Base-by-base conservation (phyloP, 2,329 filamentous ascomycete species). In the Claviceps sp. region DNA sequence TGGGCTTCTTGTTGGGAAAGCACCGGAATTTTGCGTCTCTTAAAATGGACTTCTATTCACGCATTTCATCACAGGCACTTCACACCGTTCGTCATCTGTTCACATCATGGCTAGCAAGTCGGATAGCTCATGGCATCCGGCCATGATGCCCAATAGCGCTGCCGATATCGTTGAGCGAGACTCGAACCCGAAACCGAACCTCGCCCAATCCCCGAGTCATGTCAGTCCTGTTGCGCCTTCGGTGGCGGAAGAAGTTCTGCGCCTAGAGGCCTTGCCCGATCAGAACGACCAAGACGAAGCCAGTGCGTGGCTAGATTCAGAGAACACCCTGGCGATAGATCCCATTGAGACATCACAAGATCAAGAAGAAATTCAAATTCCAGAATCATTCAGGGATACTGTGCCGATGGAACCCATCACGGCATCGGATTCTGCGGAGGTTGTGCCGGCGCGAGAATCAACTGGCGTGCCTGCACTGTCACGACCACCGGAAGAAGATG, bases 61-160 rank as follows among this genome's bases (percentile, higher is more conserved):
- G 46, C 42, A 44, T 29, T 46, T 49, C 17, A 16, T 37, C 26
- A 17, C 54, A 34, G 51, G 23, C n/a, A 42, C 43, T 42, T 50
- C 16, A 45, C 51, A 47, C 23, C 37, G 47, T 52, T 48, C 51
- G 50, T 47, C 16, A 20, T 46, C 38, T 34, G 45, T 51, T 59
- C 56, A 57, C 52, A 61, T 53, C 53, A 72, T 72, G 69, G 66
- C 65, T 57, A 60, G 61, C 56, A 67, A 66, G 59, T 56, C 59
- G 52, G 57, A 62, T 49, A 63, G 61, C 54, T 64, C 67, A 59
- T 70, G 69, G 68, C 66, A 71, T 56, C 67, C 69, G 57, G 68
- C 69, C 48, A 58, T 67, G 53, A 67, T 71, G 62, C 69, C 71
- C 36, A 64, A 65, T 53, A 57, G 54, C 52, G 40, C 40, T 34